These are phyloP conservation scores for Backusella tuberculispora DNA, from an alignment of 192 early-diverging fungal species.

Conservation along the genomic window DNA sequence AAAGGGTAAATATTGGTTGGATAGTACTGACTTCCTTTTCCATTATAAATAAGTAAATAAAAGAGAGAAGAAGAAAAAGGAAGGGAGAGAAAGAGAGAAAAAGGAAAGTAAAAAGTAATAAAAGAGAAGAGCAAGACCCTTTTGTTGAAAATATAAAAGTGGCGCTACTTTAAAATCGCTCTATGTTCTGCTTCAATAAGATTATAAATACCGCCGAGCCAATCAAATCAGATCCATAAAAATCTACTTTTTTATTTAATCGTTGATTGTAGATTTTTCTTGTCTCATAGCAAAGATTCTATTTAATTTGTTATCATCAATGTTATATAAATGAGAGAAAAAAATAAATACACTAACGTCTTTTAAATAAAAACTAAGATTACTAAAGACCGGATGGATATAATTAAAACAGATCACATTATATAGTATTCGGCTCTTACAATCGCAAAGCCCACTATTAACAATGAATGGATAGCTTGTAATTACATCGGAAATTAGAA, in stretches of 20 bases:
- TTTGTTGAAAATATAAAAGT: not conserved
- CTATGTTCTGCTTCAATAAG: not conserved
- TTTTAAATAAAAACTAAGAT: too few relatives aligned
- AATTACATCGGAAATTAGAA: too few relatives aligned
- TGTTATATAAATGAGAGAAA: not conserved
- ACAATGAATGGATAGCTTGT: too few relatives aligned
- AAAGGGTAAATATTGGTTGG: constrained; percentile 38
- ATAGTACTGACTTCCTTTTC: not conserved
- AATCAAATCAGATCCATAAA: not conserved
- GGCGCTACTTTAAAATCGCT: constrained; percentile 2
- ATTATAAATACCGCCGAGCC: not conserved
- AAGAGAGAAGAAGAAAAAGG: not conserved
- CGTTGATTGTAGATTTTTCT: not conserved
- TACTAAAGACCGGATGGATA: not conserved
- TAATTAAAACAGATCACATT: constrained; percentile 5
- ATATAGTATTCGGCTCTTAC: not conserved
- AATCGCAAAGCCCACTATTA: not conserved
- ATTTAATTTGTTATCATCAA: not conserved
- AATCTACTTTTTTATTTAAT: not conserved
- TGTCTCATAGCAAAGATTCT: not conserved
- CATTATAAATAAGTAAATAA: constrained; percentile 4
- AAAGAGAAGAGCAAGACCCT: not conserved
- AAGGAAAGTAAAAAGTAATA: not conserved
- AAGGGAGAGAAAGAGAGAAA: not conserved
- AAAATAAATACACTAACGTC: not conserved